phyloP scores from a whole-genome alignment of 169 alveolate species.

The Plasmodium gallinaceum region DNA sequence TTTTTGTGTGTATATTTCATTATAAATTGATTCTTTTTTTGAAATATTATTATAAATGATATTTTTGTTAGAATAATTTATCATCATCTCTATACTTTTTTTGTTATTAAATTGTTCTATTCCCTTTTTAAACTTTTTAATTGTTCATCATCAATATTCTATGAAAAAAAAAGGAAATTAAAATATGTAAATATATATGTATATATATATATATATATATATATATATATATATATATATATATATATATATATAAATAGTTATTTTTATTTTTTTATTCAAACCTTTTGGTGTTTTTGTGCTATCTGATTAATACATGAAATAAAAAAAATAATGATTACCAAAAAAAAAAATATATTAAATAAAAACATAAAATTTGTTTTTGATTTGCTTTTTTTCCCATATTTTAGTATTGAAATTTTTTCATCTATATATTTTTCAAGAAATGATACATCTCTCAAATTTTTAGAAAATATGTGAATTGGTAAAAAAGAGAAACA shows the following conservation, averaged over 20 bases:
- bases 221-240: not conserved
- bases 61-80: no score
- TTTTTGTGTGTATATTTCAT: no score
- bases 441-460: slow-evolving; percentile 30
- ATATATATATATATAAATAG: not conserved
- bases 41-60: no score
- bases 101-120: slow-evolving; percentile 14
- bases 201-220: not conserved
- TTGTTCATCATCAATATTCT: slow-evolving; percentile 73
- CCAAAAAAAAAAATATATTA: slow-evolving; percentile 71
- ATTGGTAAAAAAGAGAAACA: slow-evolving; percentile 37
- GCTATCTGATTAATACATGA: slow-evolving; percentile 76
- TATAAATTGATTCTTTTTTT: no score
- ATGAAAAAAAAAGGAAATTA: slow-evolving; percentile 16
- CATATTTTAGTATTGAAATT: slow-evolving; percentile 64
- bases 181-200: slow-evolving; percentile 1
- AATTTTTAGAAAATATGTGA: slow-evolving; percentile 22
- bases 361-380: slow-evolving; percentile 73
- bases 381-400: slow-evolving; percentile 39
- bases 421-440: slow-evolving; percentile 55
- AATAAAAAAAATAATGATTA: slow-evolving; percentile 64
- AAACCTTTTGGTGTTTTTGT: slow-evolving; percentile 71
- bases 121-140: slow-evolving; percentile 25
- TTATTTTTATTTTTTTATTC: not conserved
- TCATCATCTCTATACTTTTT: slow-evolving; percentile 16